Evolutionary conservation across 1,284 basidiomycete species (phyloP).

Genomic region (Ustilago hordei): DNA sequence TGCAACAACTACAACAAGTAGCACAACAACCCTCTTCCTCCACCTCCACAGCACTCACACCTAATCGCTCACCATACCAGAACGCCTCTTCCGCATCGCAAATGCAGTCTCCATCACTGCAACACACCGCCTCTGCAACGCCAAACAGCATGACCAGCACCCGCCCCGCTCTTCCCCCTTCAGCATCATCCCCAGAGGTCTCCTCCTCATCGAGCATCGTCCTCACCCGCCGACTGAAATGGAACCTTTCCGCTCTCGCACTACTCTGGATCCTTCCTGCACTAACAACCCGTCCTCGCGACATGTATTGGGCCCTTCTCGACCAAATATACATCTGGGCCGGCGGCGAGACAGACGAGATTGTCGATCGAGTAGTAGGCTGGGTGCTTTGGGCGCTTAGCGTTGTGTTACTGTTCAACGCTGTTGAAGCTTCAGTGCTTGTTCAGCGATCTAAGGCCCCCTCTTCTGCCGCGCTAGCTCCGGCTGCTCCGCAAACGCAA

Average conservation of each 20-base stretch:
- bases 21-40: slow-evolving; percentile 4
- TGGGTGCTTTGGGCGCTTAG: slow-evolving; percentile 46
- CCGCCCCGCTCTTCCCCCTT: background rate
- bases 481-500: background rate
- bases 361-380: slow-evolving; percentile 32
- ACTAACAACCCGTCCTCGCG: slow-evolving; percentile 22
- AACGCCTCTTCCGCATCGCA: slow-evolving; percentile 8
- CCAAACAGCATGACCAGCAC: background rate
- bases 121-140: background rate
- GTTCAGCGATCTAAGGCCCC: slow-evolving; percentile 13
- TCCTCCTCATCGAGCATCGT: slow-evolving; percentile 15
- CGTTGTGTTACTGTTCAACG: slow-evolving; percentile 46
- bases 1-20: background rate
- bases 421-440: slow-evolving; percentile 29
- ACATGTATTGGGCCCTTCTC: slow-evolving; percentile 38
- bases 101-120: background rate
- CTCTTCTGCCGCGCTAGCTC: background rate
- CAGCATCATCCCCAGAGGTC: background rate
- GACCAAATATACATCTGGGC: slow-evolving; percentile 36
- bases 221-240: slow-evolving; percentile 21
- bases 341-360: slow-evolving; percentile 38
- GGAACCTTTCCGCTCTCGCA: slow-evolving; percentile 35
- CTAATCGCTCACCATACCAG: slow-evolving; percentile 23
- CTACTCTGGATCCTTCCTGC: slow-evolving; percentile 41
- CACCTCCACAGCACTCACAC: slow-evolving; percentile 5